A percentile compares a stretch with the other conserved stretches of the same genome.
phyloP scores from a whole-genome alignment of 75 land plant species.

The Picea glauca region DNA sequence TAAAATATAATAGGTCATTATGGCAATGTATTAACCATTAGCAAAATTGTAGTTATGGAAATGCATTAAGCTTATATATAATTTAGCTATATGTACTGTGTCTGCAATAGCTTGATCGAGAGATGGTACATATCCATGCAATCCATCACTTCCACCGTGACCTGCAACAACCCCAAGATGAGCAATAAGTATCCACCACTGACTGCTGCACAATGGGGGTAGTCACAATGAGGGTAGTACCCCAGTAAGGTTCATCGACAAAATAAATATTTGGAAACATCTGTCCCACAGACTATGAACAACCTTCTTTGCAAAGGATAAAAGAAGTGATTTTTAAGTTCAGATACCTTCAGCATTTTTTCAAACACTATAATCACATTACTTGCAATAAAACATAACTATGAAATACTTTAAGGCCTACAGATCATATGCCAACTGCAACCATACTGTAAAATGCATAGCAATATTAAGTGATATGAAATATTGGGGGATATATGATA shows the following conservation, averaged over 20 bases:
- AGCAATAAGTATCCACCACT: too few species aligned
- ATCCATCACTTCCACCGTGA: slow-evolving; percentile 94
- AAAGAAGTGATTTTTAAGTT: background rate
- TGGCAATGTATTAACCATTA: background rate
- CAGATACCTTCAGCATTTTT: background rate
- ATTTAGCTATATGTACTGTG: slow-evolving; percentile 35
- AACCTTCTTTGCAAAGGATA: background rate
- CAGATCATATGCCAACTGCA: background rate
- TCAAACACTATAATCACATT: background rate
- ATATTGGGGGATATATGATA: background rate
- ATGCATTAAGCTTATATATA: background rate
- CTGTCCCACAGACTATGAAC: background rate
- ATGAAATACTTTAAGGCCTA: background rate
- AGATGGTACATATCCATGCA: slow-evolving; percentile 93
- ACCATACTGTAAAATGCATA: too few species aligned
- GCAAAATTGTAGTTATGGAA: background rate
- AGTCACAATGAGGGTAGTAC: too few species aligned
- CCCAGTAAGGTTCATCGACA: too few species aligned
- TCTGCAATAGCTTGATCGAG: slow-evolving; percentile 77
- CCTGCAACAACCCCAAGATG: slow-evolving; percentile 30
- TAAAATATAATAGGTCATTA: background rate
- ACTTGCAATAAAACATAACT: background rate
- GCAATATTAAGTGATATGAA: too few species aligned
- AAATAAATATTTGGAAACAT: too few species aligned
- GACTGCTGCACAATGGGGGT: too few species aligned